These are phyloP conservation scores for Fusarium secorum DNA, from an alignment of 2,329 filamentous ascomycete genomes.

Conservation along the genomic window DNA sequence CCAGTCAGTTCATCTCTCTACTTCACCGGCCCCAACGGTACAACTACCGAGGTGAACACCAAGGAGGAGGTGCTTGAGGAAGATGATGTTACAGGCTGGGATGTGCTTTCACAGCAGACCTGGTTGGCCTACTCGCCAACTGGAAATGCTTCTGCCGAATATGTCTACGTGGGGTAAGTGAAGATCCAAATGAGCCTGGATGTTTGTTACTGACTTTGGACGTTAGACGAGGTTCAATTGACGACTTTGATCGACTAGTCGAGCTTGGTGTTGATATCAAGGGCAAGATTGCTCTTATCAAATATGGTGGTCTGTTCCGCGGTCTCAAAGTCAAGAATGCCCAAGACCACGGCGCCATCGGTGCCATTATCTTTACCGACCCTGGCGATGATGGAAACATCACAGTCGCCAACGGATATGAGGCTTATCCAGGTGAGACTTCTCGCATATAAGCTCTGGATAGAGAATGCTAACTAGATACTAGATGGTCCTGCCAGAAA, in stretches of 20 bases:
- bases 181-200: accelerated
- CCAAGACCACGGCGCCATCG: conserved; percentile 84
- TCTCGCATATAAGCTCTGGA: accelerated
- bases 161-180: conserved; percentile 74
- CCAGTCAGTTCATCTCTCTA: conserved; percentile 63
- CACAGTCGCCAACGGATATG: conserved; percentile 76
- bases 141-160: conserved; percentile 78
- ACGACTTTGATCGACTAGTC: conserved; percentile 75
- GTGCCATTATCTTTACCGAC: conserved; percentile 81
- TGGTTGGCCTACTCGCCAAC: conserved; percentile 86
- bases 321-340: conserved; percentile 86
- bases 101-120: conserved; percentile 71
- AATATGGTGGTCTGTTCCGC: conserved; percentile 80
- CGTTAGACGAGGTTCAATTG: conserved; percentile 68
- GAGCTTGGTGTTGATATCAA: conserved; percentile 72
- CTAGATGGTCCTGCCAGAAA: conserved; percentile 74
- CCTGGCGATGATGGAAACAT: conserved; percentile 83
- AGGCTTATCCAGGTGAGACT: conserved; percentile 66
- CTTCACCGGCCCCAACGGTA: conserved; percentile 48
- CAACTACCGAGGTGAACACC: conserved; percentile 70
- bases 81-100: conserved; percentile 75
- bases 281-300: conserved; percentile 80
- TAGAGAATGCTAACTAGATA: not conserved
- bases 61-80: conserved; percentile 77
- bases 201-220: not conserved